These are phyloP conservation scores for Trichoderma simmonsii DNA, from an alignment of 2,329 filamentous ascomycete species.

Conservation along the genomic window DNA sequence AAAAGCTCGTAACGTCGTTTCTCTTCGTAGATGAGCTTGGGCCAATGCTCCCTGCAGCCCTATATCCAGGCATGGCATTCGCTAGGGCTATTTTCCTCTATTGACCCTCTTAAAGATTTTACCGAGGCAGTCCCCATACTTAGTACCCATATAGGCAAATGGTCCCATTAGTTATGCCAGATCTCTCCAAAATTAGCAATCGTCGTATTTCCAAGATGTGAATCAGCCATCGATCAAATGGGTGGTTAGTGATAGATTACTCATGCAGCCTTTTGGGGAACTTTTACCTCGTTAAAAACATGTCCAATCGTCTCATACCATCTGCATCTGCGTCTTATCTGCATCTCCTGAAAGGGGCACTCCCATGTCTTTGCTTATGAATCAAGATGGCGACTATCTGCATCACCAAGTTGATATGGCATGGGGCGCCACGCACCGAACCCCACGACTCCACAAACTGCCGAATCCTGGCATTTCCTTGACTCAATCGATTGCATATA, in stretches of 20 bases:
- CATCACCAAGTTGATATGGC: background rate
- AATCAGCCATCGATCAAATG: background rate
- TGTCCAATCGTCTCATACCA: background rate
- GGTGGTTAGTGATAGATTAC: background rate
- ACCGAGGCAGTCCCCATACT: background rate
- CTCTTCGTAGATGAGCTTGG: background rate
- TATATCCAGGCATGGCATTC: background rate
- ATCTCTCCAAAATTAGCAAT: background rate
- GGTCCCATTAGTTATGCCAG: background rate
- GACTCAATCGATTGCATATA: background rate
- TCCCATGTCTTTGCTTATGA: background rate
- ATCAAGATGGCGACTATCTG: background rate
- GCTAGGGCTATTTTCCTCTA: background rate
- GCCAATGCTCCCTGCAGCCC: background rate
- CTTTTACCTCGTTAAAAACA: background rate
- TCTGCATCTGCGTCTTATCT: background rate
- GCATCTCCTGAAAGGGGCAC: background rate
- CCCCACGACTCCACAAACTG: background rate
- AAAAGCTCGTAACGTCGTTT: background rate
- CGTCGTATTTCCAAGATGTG: background rate
- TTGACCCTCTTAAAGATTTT: background rate
- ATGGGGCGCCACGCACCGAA: background rate
- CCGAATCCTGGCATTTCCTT: background rate
- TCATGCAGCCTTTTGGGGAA: background rate
- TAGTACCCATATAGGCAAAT: background rate